Base-by-base conservation (phyloP, 2,329 filamentous ascomycete species). In the Lachnellula suecica region DNA sequence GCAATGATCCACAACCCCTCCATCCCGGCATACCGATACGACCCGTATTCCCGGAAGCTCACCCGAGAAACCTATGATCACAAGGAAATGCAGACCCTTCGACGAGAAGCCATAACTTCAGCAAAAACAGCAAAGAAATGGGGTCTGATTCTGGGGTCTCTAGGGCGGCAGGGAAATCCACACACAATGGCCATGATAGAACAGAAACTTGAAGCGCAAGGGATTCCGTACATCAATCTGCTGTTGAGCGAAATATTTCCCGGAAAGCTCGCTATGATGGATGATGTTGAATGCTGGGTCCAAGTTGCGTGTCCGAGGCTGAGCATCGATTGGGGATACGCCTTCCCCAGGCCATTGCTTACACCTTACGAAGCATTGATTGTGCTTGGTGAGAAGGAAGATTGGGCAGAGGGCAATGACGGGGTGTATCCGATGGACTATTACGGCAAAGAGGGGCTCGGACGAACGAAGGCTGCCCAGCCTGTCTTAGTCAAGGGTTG, bases 281-380 rank as follows among this genome's bases (percentile, higher is more conserved):
- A 75, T 25, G 93, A 97, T 65, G 89, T 99, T 2, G 93, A 97
- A 67, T 96, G 91, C 63, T 99, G 94, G 94, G 93, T 99, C 35
- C 94, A 99, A 72, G 91, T 99, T 46, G 94, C 94, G 4, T 99
- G 94, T 72, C 94, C 94, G n/a, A 77, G 94, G 45, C 68, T 99
- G 68, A 97, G 93, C 70, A 99, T 99, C 61, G 94, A 99, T 72
- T 99, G 94, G 94, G 94, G 94, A 0, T 97, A 97, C 73, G 94
- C 94, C 1, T 99, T 99, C 67, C 83, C 91, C 1, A 75, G 89
- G 43, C 94, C 94, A 44, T 70, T 99, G 53, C 71, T 99, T 66
- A 97, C 93, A 47, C 93, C 94, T 2, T 97, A 99, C 63, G 94
- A 99, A 74, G 94, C 94, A 6, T 79, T 97, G 53, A 86, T 99